Evolutionary conservation across 2,329 filamentous ascomycete genomes (phyloP).

Genomic region (Alternaria longipes): DNA sequence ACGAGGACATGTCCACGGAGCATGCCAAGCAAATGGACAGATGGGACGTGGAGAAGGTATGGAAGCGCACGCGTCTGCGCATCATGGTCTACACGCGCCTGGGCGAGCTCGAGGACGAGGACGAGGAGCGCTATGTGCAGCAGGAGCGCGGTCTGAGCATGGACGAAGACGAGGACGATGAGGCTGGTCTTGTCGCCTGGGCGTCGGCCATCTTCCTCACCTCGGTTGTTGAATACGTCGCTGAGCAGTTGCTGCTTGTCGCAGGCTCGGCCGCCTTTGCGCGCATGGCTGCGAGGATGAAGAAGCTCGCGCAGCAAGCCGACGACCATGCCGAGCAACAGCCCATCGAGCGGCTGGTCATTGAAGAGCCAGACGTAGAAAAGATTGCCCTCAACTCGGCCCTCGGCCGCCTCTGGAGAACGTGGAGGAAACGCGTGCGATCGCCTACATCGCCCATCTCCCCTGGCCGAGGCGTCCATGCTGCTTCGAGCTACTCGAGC

Average conservation of each 20-base stretch:
- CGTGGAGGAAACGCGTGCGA: conserved; percentile 89
- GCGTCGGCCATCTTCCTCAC: conserved; percentile 96
- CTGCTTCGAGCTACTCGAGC: conserved; percentile 41
- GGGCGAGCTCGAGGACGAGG: conserved; percentile 96
- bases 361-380: conserved; percentile 92
- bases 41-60: conserved; percentile 92
- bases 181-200: conserved; percentile 72
- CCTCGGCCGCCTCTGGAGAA: conserved; percentile 88
- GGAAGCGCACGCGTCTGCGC: conserved; percentile 90
- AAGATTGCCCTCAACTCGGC: conserved; percentile 89
- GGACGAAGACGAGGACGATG: conserved; percentile 53
- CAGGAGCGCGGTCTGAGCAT: conserved; percentile 72
- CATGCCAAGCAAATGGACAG: conserved; percentile 57
- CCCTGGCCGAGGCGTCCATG: conserved; percentile 35
- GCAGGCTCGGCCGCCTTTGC: conserved; percentile 84
- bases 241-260: conserved; percentile 87
- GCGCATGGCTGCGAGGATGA: conserved; percentile 59
- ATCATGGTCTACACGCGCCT: conserved; percentile 99
- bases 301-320: conserved; percentile 41
- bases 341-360: conserved; percentile 73
- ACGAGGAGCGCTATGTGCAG: conserved; percentile 88
- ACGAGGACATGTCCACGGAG: conserved; percentile 49
- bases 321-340: conserved; percentile 62
- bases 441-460: conserved; percentile 40
- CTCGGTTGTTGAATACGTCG: conserved; percentile 91